These are phyloP conservation scores for Candida verbasci DNA, from an alignment of 805 yeast species.

Conservation along the genomic window DNA sequence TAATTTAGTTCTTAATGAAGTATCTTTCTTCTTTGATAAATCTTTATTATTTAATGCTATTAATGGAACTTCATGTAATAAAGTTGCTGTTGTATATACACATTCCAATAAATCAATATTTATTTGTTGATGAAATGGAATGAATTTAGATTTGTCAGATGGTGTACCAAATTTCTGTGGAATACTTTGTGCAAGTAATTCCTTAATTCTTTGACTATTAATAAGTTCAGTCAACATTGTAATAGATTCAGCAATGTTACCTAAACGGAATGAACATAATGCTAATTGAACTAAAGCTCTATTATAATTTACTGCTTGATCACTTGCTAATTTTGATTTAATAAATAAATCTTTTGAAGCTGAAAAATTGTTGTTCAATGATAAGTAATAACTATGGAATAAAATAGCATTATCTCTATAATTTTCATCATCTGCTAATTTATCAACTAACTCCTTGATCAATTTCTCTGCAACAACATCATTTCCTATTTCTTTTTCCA, in stretches of 20 bases:
- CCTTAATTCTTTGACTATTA: conserved; percentile 80
- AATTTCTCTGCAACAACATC: conserved; percentile 53
- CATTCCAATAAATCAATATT: conserved; percentile 92
- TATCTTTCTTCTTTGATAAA: conserved; percentile 47
- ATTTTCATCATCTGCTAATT: conserved; percentile 63
- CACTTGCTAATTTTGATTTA: conserved; percentile 77
- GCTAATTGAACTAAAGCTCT: conserved; percentile 95
- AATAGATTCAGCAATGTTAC: conserved; percentile 80
- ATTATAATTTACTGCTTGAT: conserved; percentile 84
- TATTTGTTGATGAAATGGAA: conserved; percentile 98
- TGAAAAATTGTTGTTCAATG: conserved; percentile 79
- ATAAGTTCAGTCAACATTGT: conserved; percentile 85
- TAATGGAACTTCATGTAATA: conserved; percentile 89
- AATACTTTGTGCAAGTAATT: conserved; percentile 88
- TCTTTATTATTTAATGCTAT: conserved; percentile 69
- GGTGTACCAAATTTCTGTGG: conserved; percentile 60
- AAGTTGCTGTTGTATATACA: conserved; percentile 84
- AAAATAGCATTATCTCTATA: conserved; percentile 82
- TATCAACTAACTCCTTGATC: conserved; percentile 60
- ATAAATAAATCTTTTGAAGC: conserved; percentile 86
- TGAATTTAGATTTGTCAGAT: conserved; percentile 71
- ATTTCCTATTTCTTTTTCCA: conserved; percentile 42
- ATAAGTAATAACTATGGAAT: conserved; percentile 83
- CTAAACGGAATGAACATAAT: conserved; percentile 88
- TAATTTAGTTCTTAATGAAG: conserved; percentile 66